Evolutionary conservation across 2,329 filamentous ascomycete genomes (phyloP).

Genomic region (Nothophoma quercina): DNA sequence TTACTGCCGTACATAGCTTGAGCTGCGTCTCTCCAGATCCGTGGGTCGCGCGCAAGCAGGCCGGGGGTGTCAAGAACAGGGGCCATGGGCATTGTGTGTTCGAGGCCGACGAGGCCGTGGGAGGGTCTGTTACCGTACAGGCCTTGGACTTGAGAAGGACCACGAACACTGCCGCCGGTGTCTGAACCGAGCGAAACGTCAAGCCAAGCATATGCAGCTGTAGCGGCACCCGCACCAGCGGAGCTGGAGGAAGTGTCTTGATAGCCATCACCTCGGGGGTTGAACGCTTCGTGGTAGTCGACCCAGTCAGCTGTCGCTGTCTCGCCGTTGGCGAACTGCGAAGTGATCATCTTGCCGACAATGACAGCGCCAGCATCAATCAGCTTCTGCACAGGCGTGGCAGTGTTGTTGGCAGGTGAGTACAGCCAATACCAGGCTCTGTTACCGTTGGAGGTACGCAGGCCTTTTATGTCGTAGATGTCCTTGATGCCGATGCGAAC

Average conservation of each 20-base stretch:
- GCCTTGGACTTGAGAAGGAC: slow-evolving; percentile 58
- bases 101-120: slow-evolving; percentile 56
- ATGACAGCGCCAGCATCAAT: slow-evolving; percentile 66
- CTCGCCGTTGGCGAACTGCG: slow-evolving; percentile 56
- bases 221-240: slow-evolving; percentile 55
- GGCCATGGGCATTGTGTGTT: slow-evolving; percentile 59
- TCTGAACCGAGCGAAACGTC: slow-evolving; percentile 60
- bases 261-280: slow-evolving; percentile 55
- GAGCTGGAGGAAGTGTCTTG: slow-evolving; percentile 59
- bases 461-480: slow-evolving; percentile 65
- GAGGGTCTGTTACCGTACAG: slow-evolving; percentile 61
- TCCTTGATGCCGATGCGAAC: slow-evolving; percentile 70
- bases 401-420: slow-evolving; percentile 55
- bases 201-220: slow-evolving; percentile 57
- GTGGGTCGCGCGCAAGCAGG: slow-evolving; percentile 55
- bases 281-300: slow-evolving; percentile 55
- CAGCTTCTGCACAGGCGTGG: slow-evolving; percentile 61
- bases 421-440: slow-evolving; percentile 65
- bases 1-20: slow-evolving; percentile 56
- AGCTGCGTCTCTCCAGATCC: slow-evolving; percentile 54
- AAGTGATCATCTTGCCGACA: slow-evolving; percentile 57
- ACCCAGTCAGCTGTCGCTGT: slow-evolving; percentile 61
- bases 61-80: slow-evolving; percentile 58
- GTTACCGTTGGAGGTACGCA: slow-evolving; percentile 65
- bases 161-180: slow-evolving; percentile 60